Conservation (phyloP, 202 grass and related monocot species). For the Schoenoplectus tabernaemontani region DNA sequence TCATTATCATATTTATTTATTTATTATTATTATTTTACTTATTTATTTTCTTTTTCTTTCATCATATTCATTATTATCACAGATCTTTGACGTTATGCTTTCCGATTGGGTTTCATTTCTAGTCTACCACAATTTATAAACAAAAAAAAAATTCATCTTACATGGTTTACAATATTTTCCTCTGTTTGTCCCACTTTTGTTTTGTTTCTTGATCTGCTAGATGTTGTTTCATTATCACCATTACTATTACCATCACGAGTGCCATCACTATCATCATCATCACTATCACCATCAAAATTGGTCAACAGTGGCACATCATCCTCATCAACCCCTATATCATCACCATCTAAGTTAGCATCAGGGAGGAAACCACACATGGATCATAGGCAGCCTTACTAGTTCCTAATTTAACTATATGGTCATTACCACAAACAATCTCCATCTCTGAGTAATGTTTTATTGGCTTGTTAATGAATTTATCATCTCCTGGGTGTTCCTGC, state of each 20-base stretch:
- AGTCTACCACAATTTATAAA: not conserved
- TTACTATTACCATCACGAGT: not conserved
- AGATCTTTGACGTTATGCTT: too few relatives aligned
- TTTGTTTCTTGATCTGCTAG: not conserved
- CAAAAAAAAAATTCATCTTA: not conserved
- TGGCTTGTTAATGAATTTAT: slow-evolving; percentile 16
- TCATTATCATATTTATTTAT: too few relatives aligned
- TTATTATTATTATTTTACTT: too few relatives aligned
- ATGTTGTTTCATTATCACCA: not conserved
- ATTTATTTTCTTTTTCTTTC: too few relatives aligned
- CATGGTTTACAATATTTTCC: not conserved
- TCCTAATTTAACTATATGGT: not conserved
- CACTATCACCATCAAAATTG: not conserved
- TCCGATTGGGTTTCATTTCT: too few relatives aligned
- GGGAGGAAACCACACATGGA: not conserved
- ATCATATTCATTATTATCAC: too few relatives aligned
- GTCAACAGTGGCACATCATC: not conserved
- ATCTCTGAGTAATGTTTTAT: not conserved
- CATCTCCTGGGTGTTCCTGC: not conserved
- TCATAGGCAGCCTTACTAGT: not conserved
- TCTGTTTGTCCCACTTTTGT: not conserved
- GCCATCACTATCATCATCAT: not conserved
- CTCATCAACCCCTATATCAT: not conserved
- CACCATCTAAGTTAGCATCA: not conserved
- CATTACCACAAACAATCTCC: slow-evolving; percentile 11